These are phyloP conservation scores for Abrus pulchellus DNA, from an alignment of 306 rosid species.

Conservation along the genomic window DNA sequence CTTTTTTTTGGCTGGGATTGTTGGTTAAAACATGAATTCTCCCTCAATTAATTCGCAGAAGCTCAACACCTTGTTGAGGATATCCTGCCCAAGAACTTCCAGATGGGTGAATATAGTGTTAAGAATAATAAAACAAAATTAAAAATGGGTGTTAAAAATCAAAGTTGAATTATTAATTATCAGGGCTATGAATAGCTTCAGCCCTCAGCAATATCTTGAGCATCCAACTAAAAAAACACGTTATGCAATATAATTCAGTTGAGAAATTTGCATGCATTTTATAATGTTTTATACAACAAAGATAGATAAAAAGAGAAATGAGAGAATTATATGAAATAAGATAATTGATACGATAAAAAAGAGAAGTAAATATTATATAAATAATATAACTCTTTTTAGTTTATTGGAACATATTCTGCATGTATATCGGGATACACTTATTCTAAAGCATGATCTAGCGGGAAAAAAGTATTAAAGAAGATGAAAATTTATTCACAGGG, in stretches of 20 bases:
- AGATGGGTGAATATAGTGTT: not conserved
- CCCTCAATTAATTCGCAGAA: not conserved
- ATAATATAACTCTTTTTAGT: too few species aligned
- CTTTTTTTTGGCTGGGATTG: not conserved
- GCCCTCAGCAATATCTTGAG: not conserved
- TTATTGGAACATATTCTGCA: too few species aligned
- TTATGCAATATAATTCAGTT: not conserved
- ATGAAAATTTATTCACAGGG: slow-evolving; percentile 32
- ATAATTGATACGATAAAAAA: too few species aligned
- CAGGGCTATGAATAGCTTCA: not conserved
- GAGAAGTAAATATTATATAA: too few species aligned
- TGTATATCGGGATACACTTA: not conserved
- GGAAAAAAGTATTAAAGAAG: not conserved
- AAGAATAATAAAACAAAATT: not conserved
- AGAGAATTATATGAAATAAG: too few species aligned
- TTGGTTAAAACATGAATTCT: not conserved
- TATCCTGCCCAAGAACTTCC: not conserved
- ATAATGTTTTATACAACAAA: too few species aligned
- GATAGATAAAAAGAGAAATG: too few species aligned
- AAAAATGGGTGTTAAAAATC: too few species aligned
- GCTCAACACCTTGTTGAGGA: not conserved
- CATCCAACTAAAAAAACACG: not conserved
- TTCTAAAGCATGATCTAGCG: slow-evolving; percentile 16
- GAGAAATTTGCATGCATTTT: too few species aligned
- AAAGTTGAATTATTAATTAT: not conserved